A percentile compares a stretch with the other conserved stretches of the same genome.
These are phyloP conservation scores for Trypanosoma theileri DNA, from an alignment of 208 protist genomes.

Conservation along the genomic window DNA sequence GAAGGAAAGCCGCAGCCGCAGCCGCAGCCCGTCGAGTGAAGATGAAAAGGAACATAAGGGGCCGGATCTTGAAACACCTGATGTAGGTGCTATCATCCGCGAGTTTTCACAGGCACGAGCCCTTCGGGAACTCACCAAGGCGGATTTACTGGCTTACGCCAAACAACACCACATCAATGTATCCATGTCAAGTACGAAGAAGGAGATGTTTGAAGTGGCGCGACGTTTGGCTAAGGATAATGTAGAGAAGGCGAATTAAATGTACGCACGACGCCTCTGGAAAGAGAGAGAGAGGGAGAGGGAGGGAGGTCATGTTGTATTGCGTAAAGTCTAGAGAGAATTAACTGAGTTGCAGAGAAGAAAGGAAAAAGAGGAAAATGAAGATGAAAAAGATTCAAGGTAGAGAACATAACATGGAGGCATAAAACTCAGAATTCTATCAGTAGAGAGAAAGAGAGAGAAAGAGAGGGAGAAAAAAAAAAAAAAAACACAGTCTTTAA, in stretches of 20 bases:
- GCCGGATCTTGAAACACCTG: background rate
- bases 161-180: conserved; percentile 46
- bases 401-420: background rate
- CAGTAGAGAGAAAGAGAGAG: background rate
- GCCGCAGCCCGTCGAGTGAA: background rate
- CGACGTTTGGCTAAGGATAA: conserved; percentile 29
- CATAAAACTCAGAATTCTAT: too few species aligned
- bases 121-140: conserved; percentile 22
- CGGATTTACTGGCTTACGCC: conserved; percentile 51
- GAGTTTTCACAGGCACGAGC: conserved; percentile 13
- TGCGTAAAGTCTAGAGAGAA: too few species aligned
- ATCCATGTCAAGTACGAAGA: conserved; percentile 46
- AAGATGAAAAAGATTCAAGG: conserved; percentile 13
- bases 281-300: too few species aligned
- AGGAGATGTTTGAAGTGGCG: conserved; percentile 52
- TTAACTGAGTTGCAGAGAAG: background rate
- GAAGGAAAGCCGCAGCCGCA: conserved; percentile 10
- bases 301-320: too few species aligned
- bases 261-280: background rate
- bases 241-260: background rate
- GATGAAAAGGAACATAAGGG: background rate
- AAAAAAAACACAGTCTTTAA: background rate
- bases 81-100: conserved; percentile 23
- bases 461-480: background rate
- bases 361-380: conserved; percentile 1